phyloP scores from a whole-genome alignment of 106 monocot species.

The Alisma plantagoaquatica region DNA sequence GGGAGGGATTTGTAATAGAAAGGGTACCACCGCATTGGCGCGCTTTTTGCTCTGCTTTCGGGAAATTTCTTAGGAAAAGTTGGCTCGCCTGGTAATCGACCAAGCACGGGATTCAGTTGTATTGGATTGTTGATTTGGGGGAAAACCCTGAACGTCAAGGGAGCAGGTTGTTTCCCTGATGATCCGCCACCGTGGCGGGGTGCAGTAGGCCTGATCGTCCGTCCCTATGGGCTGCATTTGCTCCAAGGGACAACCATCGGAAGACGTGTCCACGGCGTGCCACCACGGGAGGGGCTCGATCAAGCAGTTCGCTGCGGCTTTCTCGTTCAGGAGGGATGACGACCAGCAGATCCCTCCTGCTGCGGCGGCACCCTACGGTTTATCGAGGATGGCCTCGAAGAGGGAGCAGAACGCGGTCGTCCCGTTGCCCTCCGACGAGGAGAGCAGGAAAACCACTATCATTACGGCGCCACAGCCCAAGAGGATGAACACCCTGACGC shows the following conservation, averaged over 20 bases:
- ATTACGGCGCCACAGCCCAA: not conserved
- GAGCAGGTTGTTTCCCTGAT: not conserved
- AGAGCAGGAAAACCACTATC: not conserved
- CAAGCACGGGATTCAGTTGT: too few species aligned
- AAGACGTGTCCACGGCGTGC: conserved; percentile 2
- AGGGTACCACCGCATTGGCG: too few species aligned
- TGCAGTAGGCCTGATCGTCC: too few species aligned
- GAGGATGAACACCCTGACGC: conserved; percentile 6
- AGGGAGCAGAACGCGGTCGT: not conserved
- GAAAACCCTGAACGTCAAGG: too few species aligned
- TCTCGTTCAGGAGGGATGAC: conserved; percentile 3
- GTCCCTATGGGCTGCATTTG: conserved; percentile 27
- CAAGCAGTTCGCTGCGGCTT: too few species aligned
- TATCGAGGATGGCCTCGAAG: not conserved
- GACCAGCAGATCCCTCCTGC: too few species aligned
- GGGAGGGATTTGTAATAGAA: too few species aligned
- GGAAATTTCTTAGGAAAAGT: too few species aligned
- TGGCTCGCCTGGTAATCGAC: too few species aligned
- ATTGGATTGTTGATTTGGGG: too few species aligned
- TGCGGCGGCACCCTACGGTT: too few species aligned
- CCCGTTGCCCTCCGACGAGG: conserved; percentile 1
- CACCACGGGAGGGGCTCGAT: not conserved
- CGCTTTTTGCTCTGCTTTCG: too few species aligned
- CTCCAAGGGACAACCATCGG: conserved; percentile 8
- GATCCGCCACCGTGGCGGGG: not conserved